phyloP scores from a whole-genome alignment of 1,284 basidiomycete species.

The Ustilago crameri region DNA sequence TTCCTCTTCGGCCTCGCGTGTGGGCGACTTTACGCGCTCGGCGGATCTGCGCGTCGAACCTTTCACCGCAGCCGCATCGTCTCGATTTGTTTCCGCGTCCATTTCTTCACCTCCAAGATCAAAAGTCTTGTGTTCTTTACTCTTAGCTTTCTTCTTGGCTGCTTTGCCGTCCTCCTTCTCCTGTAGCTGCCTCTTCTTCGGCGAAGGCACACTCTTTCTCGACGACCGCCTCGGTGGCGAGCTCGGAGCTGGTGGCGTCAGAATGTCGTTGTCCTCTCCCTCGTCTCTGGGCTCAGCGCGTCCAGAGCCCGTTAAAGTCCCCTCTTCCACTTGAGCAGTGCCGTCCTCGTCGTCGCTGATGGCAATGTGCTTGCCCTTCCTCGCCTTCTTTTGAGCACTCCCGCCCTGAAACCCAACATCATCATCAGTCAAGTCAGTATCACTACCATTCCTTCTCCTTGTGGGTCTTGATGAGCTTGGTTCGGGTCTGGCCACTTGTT shows the following conservation, averaged over 20 bases:
- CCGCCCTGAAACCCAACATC: slow-evolving; percentile 24
- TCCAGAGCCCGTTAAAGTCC: background rate
- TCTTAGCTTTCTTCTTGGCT: slow-evolving; percentile 15
- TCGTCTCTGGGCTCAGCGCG: slow-evolving; percentile 1
- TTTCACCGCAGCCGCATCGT: background rate
- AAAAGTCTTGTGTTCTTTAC: slow-evolving; percentile 20
- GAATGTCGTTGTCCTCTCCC: slow-evolving; percentile 14
- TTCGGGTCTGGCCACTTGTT: background rate
- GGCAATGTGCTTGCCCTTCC: slow-evolving; percentile 1
- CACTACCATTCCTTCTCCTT: slow-evolving; percentile 1
- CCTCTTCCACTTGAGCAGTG: background rate
- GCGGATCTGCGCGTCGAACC: slow-evolving; percentile 2
- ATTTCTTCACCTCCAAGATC: slow-evolving; percentile 3
- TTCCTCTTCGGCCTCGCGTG: slow-evolving; percentile 6
- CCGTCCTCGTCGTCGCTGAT: slow-evolving; percentile 11
- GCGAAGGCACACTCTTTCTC: slow-evolving; percentile 22
- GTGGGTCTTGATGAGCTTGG: slow-evolving; percentile 11
- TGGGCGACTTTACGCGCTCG: slow-evolving; percentile 1
- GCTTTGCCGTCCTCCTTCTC: slow-evolving; percentile 1
- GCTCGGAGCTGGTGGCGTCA: slow-evolving; percentile 23
- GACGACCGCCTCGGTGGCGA: slow-evolving; percentile 18
- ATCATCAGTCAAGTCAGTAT: slow-evolving; percentile 31
- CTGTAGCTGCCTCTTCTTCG: slow-evolving; percentile 19
- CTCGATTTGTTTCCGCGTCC: slow-evolving; percentile 8
- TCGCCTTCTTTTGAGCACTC: slow-evolving; percentile 22